These are phyloP conservation scores for Aspergillus hancockii DNA, from an alignment of 495 filamentous ascomycete genomes.

Conservation along the genomic window DNA sequence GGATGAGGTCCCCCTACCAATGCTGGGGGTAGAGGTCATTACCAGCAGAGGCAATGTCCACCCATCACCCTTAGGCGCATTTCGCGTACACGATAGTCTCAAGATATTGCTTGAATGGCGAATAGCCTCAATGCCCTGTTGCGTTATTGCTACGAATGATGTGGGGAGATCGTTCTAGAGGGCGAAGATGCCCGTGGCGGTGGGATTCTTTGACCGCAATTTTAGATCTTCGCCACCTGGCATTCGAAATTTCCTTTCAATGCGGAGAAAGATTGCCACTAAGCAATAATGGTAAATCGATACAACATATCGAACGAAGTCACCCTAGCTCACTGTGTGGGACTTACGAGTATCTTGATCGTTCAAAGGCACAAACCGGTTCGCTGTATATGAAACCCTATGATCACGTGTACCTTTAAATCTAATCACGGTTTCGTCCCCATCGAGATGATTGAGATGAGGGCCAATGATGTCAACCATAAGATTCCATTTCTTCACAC, in stretches of 20 bases:
- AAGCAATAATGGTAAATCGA: slow-evolving; percentile 3
- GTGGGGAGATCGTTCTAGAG: slow-evolving; percentile 14
- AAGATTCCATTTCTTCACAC: neutral
- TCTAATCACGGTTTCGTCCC: neutral
- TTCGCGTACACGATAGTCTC: neutral
- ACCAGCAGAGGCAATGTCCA: neutral
- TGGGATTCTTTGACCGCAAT: slow-evolving; percentile 20
- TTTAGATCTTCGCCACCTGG: slow-evolving; percentile 19
- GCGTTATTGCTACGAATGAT: neutral
- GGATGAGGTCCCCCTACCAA: neutral
- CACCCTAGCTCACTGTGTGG: neutral
- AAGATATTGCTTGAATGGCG: neutral
- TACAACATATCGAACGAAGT: slow-evolving; percentile 2
- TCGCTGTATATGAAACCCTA: neutral
- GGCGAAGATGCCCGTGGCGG: slow-evolving; percentile 13
- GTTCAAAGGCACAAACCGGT: neutral
- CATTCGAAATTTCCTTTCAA: slow-evolving; percentile 10
- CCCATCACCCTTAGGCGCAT: slow-evolving; percentile 7
- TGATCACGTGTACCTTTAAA: slow-evolving; percentile 2
- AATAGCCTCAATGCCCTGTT: slow-evolving; percentile 1
- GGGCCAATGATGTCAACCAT: neutral
- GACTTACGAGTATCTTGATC: neutral
- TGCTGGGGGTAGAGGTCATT: neutral
- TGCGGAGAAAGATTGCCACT: slow-evolving; percentile 15
- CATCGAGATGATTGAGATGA: neutral